Percentiles rank a stretch among this genome's conserved stretches.
These are phyloP conservation scores for Trichoderma sp. DNA, from an alignment of 2,329 filamentous ascomycete species.

Conservation along the genomic window DNA sequence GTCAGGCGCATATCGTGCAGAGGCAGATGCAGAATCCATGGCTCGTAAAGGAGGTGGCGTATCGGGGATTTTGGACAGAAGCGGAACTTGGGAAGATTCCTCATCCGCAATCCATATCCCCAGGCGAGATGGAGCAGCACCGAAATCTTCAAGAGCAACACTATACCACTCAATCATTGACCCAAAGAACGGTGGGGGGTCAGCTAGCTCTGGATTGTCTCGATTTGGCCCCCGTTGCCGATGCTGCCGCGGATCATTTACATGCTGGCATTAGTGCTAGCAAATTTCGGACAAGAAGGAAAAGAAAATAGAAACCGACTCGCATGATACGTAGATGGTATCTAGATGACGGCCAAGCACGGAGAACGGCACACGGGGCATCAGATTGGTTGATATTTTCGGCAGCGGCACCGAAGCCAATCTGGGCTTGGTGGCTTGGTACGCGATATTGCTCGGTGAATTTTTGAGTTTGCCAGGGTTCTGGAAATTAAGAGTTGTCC, in stretches of 20 bases:
- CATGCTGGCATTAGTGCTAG: not conserved
- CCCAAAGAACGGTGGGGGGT: conserved; percentile 3
- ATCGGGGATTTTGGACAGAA: not conserved
- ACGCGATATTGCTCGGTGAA: not conserved
- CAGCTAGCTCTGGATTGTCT: conserved; percentile 6
- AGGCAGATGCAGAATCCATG: not conserved
- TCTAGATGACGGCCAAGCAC: not conserved
- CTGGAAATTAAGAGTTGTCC: not conserved
- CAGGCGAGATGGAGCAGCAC: not conserved
- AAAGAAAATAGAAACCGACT: conserved; percentile 7
- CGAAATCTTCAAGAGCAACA: not conserved
- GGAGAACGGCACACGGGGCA: not conserved
- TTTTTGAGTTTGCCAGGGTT: not conserved
- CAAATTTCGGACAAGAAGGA: not conserved
- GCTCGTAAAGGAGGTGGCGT: not conserved
- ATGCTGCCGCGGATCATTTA: conserved; percentile 22
- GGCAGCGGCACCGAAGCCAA: conserved; percentile 3
- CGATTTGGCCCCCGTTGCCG: conserved; percentile 20
- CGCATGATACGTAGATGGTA: not conserved
- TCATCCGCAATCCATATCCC: not conserved
- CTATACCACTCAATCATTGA: not conserved
- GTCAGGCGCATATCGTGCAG: not conserved
- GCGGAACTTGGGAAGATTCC: not conserved
- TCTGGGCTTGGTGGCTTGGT: not conserved
- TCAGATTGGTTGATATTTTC: conserved; percentile 1